phyloP scores from a whole-genome alignment of 495 filamentous ascomycete genomes.

The Talaromyces ruber region DNA sequence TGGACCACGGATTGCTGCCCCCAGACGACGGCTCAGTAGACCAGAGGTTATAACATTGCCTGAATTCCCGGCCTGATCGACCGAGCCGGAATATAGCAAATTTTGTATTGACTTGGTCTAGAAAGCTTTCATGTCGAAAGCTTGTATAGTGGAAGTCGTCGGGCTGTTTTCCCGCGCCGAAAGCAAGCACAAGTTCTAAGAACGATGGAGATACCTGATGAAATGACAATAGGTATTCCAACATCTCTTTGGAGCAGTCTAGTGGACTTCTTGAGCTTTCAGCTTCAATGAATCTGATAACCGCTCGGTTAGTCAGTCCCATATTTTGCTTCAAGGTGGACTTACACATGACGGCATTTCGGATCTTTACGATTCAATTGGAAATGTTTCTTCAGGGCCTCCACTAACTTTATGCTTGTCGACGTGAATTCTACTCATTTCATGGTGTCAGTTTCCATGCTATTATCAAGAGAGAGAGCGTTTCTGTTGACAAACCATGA shows the following conservation, averaged over 20 bases:
- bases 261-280: background rate
- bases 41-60: background rate
- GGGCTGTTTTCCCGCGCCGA: background rate
- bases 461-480: background rate
- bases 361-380: background rate
- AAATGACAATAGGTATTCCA: background rate
- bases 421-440: background rate
- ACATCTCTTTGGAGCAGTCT: background rate
- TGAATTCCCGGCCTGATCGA: background rate
- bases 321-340: background rate
- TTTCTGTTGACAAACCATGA: background rate
- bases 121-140: background rate
- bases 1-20: background rate
- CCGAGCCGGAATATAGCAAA: background rate
- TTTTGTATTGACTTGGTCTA: background rate
- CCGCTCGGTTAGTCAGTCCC: background rate
- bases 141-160: background rate
- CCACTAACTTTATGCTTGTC: background rate
- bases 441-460: background rate
- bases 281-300: background rate
- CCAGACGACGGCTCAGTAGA: background rate
- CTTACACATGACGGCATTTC: background rate
- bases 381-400: background rate
- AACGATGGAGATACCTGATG: background rate
- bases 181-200: background rate